A percentile compares a stretch with the other conserved stretches of the same genome.
These are phyloP conservation scores for Aschersonia sp. DNA, from an alignment of 2,329 filamentous ascomycete genomes.

Conservation along the genomic window DNA sequence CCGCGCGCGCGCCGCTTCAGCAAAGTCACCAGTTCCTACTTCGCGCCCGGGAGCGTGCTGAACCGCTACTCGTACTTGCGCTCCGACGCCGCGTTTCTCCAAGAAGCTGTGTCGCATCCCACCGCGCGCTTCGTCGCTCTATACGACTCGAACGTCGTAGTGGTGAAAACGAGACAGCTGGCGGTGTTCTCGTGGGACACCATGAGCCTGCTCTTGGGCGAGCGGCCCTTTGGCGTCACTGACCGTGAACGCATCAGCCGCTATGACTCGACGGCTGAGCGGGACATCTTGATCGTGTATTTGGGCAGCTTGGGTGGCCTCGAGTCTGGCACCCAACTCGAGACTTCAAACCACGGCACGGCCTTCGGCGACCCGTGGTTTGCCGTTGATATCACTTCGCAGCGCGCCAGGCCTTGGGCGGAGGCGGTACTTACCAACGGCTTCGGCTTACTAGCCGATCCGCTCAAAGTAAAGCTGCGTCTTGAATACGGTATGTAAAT, in stretches of 20 bases:
- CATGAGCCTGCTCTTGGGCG: conserved; percentile 54
- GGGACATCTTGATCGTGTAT: conserved; percentile 60
- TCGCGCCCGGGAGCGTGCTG: conserved; percentile 54
- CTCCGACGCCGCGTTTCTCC: conserved; percentile 54
- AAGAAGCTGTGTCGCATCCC: conserved; percentile 49
- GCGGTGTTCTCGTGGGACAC: conserved; percentile 56
- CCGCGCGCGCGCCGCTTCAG: conserved; percentile 70
- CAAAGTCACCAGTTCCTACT: conserved; percentile 72
- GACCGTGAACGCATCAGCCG: conserved; percentile 61
- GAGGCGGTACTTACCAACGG: conserved; percentile 36
- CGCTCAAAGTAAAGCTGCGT: conserved; percentile 45
- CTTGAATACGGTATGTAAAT: conserved; percentile 41
- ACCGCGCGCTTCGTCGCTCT: conserved; percentile 62
- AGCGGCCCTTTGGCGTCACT: conserved; percentile 52
- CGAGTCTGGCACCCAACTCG: conserved; percentile 4
- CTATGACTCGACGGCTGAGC: conserved; percentile 57
- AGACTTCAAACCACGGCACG: conserved; percentile 38
- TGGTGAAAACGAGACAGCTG: conserved; percentile 40
- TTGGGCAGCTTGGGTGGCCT: conserved; percentile 52
- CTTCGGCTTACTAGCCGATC: conserved; percentile 50
- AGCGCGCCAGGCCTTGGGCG: conserved; percentile 30
- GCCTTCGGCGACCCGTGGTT: conserved; percentile 79
- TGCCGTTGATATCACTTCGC: conserved; percentile 75
- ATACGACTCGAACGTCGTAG: conserved; percentile 63
- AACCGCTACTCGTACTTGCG: conserved; percentile 73